Percentiles rank a stretch among this genome's conserved stretches.
phyloP scores from a whole-genome alignment of 306 rosid species.

The Alnus rubra region DNA sequence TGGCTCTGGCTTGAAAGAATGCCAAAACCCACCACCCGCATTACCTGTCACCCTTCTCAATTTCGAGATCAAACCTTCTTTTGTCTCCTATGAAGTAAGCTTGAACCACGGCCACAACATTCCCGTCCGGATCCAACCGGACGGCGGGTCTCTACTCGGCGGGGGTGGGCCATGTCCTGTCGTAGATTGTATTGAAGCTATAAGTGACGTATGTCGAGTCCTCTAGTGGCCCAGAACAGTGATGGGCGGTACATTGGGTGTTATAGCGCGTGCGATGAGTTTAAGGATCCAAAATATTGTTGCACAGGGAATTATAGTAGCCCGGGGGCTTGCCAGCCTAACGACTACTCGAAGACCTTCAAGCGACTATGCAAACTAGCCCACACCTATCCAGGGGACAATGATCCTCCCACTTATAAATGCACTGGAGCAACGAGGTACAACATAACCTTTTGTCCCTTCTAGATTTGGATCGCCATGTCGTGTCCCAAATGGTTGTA shows the following conservation, averaged over 20 bases:
- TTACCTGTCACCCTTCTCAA: conserved; percentile 29
- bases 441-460: no score
- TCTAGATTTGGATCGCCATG: no score
- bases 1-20: background rate
- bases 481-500: no score
- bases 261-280: conserved; percentile 37
- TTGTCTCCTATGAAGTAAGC: conserved; percentile 42
- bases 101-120: conserved; percentile 42
- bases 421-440: no score
- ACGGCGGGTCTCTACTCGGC: conserved; percentile 31
- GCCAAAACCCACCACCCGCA: conserved; percentile 27
- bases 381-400: conserved; percentile 27
- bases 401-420: conserved; percentile 27
- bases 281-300: conserved; percentile 34
- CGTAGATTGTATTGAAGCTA: conserved; percentile 22
- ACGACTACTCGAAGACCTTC: conserved; percentile 15
- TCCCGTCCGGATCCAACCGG: conserved; percentile 22
- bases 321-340: conserved; percentile 22
- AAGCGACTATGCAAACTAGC: conserved; percentile 31
- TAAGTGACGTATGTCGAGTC: conserved; percentile 14
- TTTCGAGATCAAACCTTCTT: conserved; percentile 10
- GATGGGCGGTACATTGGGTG: conserved; percentile 27
- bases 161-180: conserved; percentile 32
- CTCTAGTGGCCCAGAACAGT: conserved; percentile 3
- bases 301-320: conserved; percentile 4